A percentile compares a stretch with the other conserved stretches of the same genome.
These are phyloP conservation scores for Parasitella parasitica DNA, from an alignment of 371 early-diverging fungal species.

Conservation along the genomic window DNA sequence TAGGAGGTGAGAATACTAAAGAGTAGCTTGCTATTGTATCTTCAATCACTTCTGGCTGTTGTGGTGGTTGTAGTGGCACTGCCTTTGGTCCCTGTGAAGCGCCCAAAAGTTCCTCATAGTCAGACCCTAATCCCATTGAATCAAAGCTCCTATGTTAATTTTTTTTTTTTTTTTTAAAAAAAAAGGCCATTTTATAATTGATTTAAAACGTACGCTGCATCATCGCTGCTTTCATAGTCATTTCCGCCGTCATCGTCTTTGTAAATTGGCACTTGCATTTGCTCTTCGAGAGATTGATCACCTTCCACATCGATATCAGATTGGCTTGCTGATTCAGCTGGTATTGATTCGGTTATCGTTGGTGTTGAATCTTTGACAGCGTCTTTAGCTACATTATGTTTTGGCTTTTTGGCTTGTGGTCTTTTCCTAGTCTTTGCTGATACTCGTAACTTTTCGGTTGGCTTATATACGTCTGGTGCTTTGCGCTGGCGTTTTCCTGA, in stretches of 20 bases:
- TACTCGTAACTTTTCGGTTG: background rate
- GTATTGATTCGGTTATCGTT: background rate
- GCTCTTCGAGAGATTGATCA: background rate
- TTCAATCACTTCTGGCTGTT: conserved; percentile 15
- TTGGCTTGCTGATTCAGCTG: background rate
- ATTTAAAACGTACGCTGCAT: conserved; percentile 27
- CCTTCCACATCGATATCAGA: conserved; percentile 20
- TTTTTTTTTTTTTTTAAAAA: too few relatives aligned
- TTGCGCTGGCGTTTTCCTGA: conserved; percentile 38
- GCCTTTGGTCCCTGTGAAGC: background rate
- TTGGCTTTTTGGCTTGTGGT: conserved; percentile 4
- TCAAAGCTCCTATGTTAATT: conserved; percentile 5
- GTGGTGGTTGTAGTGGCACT: background rate
- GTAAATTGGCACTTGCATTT: background rate
- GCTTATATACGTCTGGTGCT: conserved; percentile 27
- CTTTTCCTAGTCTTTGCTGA: background rate
- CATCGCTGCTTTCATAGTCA: conserved; percentile 16
- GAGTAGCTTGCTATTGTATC: conserved; percentile 47
- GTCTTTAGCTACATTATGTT: conserved; percentile 5
- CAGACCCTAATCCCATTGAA: conserved; percentile 18
- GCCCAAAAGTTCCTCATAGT: conserved; percentile 20
- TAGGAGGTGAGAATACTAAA: conserved; percentile 36
- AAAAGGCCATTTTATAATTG: background rate
- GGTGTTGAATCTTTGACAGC: background rate
- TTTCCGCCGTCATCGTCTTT: background rate